phyloP scores from a whole-genome alignment of 805 yeast genomes.

The Clavispora vitiphila region DNA sequence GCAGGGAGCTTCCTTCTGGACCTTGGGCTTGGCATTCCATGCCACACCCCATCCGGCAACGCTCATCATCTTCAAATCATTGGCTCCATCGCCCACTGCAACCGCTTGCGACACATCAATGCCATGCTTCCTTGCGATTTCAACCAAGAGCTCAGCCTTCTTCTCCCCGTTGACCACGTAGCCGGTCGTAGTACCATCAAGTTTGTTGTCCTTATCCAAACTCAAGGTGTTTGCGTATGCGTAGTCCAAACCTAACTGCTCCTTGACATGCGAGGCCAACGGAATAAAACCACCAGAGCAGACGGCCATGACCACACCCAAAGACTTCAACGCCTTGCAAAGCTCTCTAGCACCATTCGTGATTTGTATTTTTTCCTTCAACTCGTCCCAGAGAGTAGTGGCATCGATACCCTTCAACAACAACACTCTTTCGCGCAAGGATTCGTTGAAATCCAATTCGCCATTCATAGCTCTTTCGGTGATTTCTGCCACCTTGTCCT shows the following conservation, averaged over 20 bases:
- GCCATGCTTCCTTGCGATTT: conserved; percentile 52
- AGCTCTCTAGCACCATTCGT: conserved; percentile 87
- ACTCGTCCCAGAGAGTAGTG: conserved; percentile 67
- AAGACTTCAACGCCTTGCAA: conserved; percentile 51
- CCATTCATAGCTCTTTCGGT: conserved; percentile 97
- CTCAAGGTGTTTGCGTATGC: conserved; percentile 78
- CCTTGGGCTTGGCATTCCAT: conserved; percentile 95
- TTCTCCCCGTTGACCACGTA: conserved; percentile 79
- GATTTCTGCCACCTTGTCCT: conserved; percentile 77
- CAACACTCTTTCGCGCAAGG: conserved; percentile 67
- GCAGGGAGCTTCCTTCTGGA: conserved; percentile 78
- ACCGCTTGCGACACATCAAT: conserved; percentile 52
- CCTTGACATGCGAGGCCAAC: conserved; percentile 71
- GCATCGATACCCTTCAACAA: conserved; percentile 81
- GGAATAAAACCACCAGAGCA: conserved; percentile 94
- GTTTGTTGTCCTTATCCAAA: conserved; percentile 38
- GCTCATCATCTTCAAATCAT: conserved; percentile 89
- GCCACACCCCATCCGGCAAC: conserved; percentile 93
- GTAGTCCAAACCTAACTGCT: conserved; percentile 67
- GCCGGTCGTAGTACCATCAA: conserved; percentile 78
- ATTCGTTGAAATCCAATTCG: conserved; percentile 83
- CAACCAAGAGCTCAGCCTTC: conserved; percentile 68
- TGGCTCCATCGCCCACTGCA: conserved; percentile 97
- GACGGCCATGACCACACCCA: conserved; percentile 74
- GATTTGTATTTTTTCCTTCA: conserved; percentile 61